Conservation (phyloP, 163 green algal genomes). For the Volvox carteri region DNA sequence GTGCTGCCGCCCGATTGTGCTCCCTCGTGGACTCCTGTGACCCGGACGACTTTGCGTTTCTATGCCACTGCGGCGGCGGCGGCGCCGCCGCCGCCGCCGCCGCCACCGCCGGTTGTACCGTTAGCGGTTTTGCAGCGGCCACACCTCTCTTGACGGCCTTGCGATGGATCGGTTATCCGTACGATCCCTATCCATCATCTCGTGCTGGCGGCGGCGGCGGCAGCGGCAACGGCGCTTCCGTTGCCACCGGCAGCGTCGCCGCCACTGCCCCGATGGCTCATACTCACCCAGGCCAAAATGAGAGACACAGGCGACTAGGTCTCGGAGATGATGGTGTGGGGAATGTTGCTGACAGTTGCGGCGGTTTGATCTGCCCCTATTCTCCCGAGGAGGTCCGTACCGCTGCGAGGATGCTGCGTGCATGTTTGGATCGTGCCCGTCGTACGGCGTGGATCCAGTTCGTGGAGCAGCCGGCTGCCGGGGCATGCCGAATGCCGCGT, state of each 20-base stretch:
- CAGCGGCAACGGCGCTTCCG: neutral
- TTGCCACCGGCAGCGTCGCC: neutral
- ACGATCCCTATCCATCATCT: too few species aligned
- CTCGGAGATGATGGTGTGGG: too few species aligned
- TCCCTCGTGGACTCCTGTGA: neutral
- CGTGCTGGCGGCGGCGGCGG: neutral
- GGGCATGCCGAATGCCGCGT: neutral
- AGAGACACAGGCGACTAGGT: too few species aligned
- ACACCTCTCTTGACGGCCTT: neutral
- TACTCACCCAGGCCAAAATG: too few species aligned
- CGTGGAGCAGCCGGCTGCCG: neutral
- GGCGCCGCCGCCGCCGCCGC: neutral
- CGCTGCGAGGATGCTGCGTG: neutral
- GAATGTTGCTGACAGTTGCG: too few species aligned
- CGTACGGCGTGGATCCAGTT: constrained; percentile 38
- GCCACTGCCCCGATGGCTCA: neutral
- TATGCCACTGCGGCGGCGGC: constrained; percentile 13
- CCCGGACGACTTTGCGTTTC: constrained; percentile 14
- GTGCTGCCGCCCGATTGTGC: neutral
- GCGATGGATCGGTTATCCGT: neutral
- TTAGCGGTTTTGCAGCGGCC: neutral
- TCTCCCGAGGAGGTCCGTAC: neutral
- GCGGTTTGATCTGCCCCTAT: too few species aligned
- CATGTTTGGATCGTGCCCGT: constrained; percentile 12
- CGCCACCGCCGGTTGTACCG: neutral